Conservation (phyloP, 805 yeast species). For the Pichia californica region DNA sequence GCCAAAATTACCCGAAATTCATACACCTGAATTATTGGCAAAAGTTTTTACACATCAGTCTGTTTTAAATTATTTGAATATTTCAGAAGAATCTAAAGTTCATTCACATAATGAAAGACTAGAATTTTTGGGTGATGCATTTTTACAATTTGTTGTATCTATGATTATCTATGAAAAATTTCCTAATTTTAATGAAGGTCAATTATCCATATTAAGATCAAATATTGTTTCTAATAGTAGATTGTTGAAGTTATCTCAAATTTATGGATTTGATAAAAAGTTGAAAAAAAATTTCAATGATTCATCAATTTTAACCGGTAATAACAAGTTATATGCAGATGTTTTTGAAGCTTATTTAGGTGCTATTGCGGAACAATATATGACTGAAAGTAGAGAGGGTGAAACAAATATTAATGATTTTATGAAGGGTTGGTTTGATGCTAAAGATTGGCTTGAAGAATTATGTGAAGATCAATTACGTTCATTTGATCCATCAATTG, state of each 20-base stretch:
- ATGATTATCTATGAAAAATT: slow-evolving; percentile 57
- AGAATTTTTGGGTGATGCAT: slow-evolving; percentile 88
- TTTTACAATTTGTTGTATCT: slow-evolving; percentile 66
- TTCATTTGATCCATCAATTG: slow-evolving; percentile 12
- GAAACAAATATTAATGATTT: slow-evolving; percentile 23
- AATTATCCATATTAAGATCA: slow-evolving; percentile 63
- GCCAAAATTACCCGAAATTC: slow-evolving; percentile 67
- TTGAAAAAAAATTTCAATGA: slow-evolving; percentile 39
- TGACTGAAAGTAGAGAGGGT: slow-evolving; percentile 48
- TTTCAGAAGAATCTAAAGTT: slow-evolving; percentile 49
- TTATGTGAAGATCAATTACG: slow-evolving; percentile 35
- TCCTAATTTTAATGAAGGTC: slow-evolving; percentile 76
- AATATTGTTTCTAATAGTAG: slow-evolving; percentile 66
- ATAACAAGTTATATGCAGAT: slow-evolving; percentile 75
- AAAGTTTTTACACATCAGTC: slow-evolving; percentile 83
- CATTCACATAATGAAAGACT: slow-evolving; percentile 74
- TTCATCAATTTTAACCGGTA: slow-evolving; percentile 42
- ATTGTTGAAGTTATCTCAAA: slow-evolving; percentile 59
- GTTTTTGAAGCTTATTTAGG: slow-evolving; percentile 93
- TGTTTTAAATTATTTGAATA: slow-evolving; percentile 48
- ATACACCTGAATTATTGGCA: slow-evolving; percentile 47
- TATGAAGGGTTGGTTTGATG: slow-evolving; percentile 37
- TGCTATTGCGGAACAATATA: slow-evolving; percentile 47
- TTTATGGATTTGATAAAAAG: slow-evolving; percentile 58
- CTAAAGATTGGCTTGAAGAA: slow-evolving; percentile 50